Base-by-base conservation (phyloP, 371 early-diverging fungal genomes). In the Mortierella sp. region DNA sequence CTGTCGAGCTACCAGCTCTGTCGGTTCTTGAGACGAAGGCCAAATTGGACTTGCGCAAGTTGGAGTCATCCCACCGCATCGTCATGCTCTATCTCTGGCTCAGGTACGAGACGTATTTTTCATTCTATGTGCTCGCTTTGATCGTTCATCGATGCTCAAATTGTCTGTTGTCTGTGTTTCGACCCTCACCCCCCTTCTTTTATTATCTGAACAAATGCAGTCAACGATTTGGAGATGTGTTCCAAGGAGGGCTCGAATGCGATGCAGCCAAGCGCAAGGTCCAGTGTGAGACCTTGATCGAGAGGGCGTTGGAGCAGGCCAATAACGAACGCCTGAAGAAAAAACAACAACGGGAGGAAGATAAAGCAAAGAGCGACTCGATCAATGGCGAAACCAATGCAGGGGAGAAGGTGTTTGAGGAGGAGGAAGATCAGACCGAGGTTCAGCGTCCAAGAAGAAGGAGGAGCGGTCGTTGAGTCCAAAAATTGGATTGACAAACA, bases 1-100 rank as follows among this genome's bases (percentile, higher is more conserved):
- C 93, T 10, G 87, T 95, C 12, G 24, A 48, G 6, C 71, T 96
- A 41, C 96, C 96, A 21, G 3, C 68, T 6, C 68, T 68, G 21
- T 70, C 48, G 4, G 71, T 75, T 12, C 85, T 91, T 21, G 74
- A 68, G 10, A 77, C 68, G 0, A 83, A 38, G 72, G 75, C 29
- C 84, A 88, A 54, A 5, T 56, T 86, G 72, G 81, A 78, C 16
- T 88, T 98, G 35, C 58, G 77, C 6, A 56, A 76, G 0, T 82
- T 97, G 10, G 98, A 98, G 88, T 84, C 81, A 21, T 76, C 82
- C 54, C 98, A 98, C 83, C 93, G 94, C 63, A 81, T 89, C 4
- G 94, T 97, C 41, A 94, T 96, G 88, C 79, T 97, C 38, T 98
- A 97, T 78, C 90, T 97, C 87, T 98, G 98, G 98, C 89, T 98